Percentiles rank a stretch among this genome's conserved stretches.
Evolutionary conservation across 345 rosid species (phyloP).

Genomic region (Ceriops decandra): DNA sequence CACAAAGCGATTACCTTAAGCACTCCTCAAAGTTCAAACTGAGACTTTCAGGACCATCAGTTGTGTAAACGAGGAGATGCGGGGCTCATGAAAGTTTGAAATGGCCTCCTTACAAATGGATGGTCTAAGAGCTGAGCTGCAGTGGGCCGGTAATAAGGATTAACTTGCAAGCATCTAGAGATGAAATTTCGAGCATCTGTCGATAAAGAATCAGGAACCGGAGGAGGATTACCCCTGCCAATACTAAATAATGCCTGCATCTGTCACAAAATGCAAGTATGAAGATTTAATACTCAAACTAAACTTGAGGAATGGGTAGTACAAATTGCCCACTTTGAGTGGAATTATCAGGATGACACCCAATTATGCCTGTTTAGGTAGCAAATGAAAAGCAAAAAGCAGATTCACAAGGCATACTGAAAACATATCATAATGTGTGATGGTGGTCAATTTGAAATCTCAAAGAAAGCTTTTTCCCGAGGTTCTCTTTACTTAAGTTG

Average conservation of each 20-base stretch:
- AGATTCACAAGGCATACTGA: too few relatives aligned
- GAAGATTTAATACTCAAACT: neutral
- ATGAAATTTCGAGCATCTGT: conserved; percentile 26
- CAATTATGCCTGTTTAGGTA: neutral
- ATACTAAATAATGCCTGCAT: conserved; percentile 29
- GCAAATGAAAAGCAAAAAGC: neutral
- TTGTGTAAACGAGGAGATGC: conserved; percentile 4
- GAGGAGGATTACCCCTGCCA: conserved; percentile 29
- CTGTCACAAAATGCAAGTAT: conserved; percentile 11
- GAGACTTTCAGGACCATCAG: neutral
- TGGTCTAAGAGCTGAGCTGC: conserved; percentile 23
- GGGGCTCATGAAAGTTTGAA: neutral
- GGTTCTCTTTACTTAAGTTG: neutral
- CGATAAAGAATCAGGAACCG: conserved; percentile 20
- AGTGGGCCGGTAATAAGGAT: conserved; percentile 26
- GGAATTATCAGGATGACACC: neutral
- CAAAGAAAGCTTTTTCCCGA: neutral
- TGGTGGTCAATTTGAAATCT: neutral
- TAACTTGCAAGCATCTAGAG: conserved; percentile 24
- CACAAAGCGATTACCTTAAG: too few relatives aligned
- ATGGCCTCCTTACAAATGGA: conserved; percentile 20
- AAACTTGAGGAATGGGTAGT: neutral
- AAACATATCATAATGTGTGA: too few relatives aligned
- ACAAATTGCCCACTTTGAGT: too few relatives aligned
- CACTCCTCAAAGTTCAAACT: too few relatives aligned